Base-by-base conservation (phyloP, 768 basidiomycete species). In the Mycena albidolilacea region DNA sequence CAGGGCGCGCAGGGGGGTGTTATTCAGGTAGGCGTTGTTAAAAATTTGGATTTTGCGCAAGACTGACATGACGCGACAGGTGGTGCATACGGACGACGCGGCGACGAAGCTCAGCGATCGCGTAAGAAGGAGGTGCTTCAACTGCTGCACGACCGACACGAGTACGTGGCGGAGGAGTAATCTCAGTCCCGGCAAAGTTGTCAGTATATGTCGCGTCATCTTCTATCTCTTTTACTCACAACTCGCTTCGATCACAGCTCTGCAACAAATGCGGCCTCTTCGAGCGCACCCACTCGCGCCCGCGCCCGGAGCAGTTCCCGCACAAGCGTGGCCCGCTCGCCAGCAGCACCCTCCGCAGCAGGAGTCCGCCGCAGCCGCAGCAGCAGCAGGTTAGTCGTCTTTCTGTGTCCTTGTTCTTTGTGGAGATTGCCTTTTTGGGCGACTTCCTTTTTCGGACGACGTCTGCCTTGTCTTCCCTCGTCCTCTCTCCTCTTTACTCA, bases 91-190 rank as follows among this genome's bases (percentile, higher is more conserved):
- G 0, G 92, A 94, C 80, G 94, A 95, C 75, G 94, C 94, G 0
- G 88, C 93, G 1, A 94, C 93, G 0, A 95, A 95, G 82, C 85
- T 95, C 68, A 92, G 90, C 78, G 92, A 94, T 79, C 87, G 93
- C 50, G 91, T 95, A 61, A 87, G 94, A 37, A 82, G 94, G 46
- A 84, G 93, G 59, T 95, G 94, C 81, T 95, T 92, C 87, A 95
- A 95, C 80, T 95, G 94, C 81, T 91, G 92, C 80, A 95, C 93
- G 35, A 94, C 94, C 15, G 94, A 95, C 74, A 95, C 94, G 41
- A 92, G 91, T 62, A 95, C 93, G 35, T 95, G 94, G 94, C 83
- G 94, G 44, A 83, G 94, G 71, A 91, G 90, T 17, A 94, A 93
- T 78, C 87, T 95, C 70, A 91, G 89, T 70, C 93, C 93, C 1